Evolutionary conservation across 148 eudicot species (phyloP), one percentile per base, ranked within the genome.

Genomic region (Fallopia convolvulus): DNA sequence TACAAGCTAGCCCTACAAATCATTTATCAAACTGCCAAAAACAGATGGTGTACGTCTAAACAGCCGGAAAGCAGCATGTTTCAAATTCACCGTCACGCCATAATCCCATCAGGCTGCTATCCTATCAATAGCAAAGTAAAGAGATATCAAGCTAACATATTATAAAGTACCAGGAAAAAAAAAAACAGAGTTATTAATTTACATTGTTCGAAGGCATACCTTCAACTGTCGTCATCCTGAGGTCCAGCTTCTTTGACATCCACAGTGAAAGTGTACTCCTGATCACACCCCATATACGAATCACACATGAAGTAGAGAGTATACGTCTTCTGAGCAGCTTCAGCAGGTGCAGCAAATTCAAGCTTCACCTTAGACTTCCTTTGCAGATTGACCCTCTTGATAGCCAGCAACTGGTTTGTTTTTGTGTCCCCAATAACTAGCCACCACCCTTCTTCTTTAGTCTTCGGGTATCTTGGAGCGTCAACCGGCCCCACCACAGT

Each of bases 401-500:
- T 92, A 18, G 95, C 97, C 48, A 92, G 88, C 79, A 94, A 74
- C 86, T 92, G 93, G 77, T 90, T 86, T 41, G 80, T 91, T 81
- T 87, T 86, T 0, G 87, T 85, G 74, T 93, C 96, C 23, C 97
- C 97, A 58, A 93, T 90, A 13, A 93, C 93, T 50, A 93, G 86
- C 93, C 93, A 93, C 97, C 97, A 93, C 4, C 93, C 93, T 75
- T 93, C 97, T 77, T 91, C 96, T 79, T 93, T 93, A 20, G 86
- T 70, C 75, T 91, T 89, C 5, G 97, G 96, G 61, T 89, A 93
- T 56, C 96, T 87, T 7, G 90, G 85, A 11, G 93, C 83, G 82
- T 89, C 90, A 32, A 89, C 96, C 5, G 92, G 88, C 26, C 89
- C 96, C 77, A 89, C 90, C 80, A 86, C 91, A 5, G 87, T 76